Conservation (phyloP, 2,329 filamentous ascomycete genomes). For the Cadophora luteo-olivacea region DNA sequence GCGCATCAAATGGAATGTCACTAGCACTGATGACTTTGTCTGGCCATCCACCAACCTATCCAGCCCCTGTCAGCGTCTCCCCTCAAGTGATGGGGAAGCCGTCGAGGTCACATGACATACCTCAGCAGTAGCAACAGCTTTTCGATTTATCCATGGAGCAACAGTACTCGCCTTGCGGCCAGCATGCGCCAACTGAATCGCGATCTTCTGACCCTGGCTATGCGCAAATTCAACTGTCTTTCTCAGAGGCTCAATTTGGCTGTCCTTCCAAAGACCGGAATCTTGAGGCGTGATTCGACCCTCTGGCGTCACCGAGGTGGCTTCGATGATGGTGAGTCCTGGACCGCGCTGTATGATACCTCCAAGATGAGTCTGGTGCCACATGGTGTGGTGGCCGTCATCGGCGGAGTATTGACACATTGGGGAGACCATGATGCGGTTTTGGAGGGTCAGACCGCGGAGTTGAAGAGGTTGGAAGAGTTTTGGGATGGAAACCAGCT, state of each 20-base stretch:
- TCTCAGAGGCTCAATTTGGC: conserved; percentile 46
- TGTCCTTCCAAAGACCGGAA: conserved; percentile 46
- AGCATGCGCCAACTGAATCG: conserved; percentile 72
- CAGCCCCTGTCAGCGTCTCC: background rate
- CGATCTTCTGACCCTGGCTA: conserved; percentile 65
- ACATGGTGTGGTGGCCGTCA: conserved; percentile 77
- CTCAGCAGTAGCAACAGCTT: conserved; percentile 56
- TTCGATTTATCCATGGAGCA: conserved; percentile 53
- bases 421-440: conserved; percentile 67
- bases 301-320: conserved; percentile 42
- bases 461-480: conserved; percentile 48
- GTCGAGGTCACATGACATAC: conserved; percentile 38
- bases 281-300: conserved; percentile 44
- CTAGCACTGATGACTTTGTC: conserved; percentile 59
- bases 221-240: conserved; percentile 52
- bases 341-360: conserved; percentile 79
- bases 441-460: conserved; percentile 61
- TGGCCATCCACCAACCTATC: conserved; percentile 59
- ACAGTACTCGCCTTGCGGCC: conserved; percentile 53
- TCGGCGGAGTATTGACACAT: conserved; percentile 71
- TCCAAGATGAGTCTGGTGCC: conserved; percentile 77
- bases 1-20: conserved; percentile 65
- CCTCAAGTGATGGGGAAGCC: background rate
- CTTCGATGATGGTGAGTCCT: conserved; percentile 57
- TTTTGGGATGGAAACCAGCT: conserved; percentile 56